These are phyloP conservation scores for Xylaria telfairii DNA, from an alignment of 495 filamentous ascomycete species.

Conservation along the genomic window DNA sequence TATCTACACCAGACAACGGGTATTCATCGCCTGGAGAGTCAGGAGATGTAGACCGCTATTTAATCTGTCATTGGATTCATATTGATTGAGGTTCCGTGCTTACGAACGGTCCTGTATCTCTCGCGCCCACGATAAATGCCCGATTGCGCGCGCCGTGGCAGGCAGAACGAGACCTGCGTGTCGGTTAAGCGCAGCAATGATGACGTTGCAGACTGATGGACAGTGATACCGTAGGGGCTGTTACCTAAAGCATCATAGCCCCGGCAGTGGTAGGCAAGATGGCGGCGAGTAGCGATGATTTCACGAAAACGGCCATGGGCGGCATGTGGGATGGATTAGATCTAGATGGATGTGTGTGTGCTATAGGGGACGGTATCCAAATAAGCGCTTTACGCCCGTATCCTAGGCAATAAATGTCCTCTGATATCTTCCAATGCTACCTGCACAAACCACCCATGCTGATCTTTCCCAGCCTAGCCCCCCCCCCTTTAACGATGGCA, in stretches of 20 bases:
- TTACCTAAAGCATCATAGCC: background rate
- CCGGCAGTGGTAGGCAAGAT: background rate
- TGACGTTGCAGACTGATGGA: background rate
- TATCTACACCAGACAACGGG: background rate
- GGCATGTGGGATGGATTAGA: background rate
- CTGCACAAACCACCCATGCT: constrained; percentile 3
- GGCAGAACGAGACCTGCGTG: constrained; percentile 1
- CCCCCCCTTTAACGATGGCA: background rate
- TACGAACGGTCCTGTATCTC: background rate
- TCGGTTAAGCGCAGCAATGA: constrained; percentile 10
- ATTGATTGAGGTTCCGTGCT: background rate
- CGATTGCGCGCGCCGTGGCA: background rate
- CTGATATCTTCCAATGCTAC: constrained; percentile 2
- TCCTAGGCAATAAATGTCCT: background rate
- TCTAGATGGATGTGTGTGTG: background rate
- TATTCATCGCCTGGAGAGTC: background rate
- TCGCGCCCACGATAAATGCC: background rate
- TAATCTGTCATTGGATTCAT: background rate
- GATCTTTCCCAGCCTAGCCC: constrained; percentile 13
- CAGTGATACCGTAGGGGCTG: background rate
- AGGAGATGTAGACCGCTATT: background rate
- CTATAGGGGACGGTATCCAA: constrained; percentile 3
- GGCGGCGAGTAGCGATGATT: background rate
- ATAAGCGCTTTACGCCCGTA: background rate
- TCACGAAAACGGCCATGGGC: background rate